A percentile compares a stretch with the other conserved stretches of the same genome.
These are phyloP conservation scores for Cucumis cinereus DNA, from an alignment of 306 rosid species.

Conservation along the genomic window DNA sequence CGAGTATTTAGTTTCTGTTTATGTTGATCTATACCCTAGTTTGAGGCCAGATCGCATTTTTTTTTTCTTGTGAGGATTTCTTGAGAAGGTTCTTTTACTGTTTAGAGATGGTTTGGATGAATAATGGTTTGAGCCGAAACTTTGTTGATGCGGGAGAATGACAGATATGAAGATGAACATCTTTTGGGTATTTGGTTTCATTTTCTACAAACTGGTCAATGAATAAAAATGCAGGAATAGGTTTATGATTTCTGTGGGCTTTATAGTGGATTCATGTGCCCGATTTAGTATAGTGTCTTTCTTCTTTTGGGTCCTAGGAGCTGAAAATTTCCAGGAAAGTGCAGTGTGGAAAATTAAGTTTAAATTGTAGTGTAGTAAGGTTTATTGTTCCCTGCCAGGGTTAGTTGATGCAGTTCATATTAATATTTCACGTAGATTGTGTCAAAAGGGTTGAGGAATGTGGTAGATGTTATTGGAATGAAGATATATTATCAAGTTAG, in stretches of 20 bases:
- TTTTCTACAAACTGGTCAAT: background rate
- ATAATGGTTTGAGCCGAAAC: background rate
- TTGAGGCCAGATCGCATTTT: background rate
- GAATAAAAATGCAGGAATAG: background rate
- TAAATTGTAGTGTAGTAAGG: background rate
- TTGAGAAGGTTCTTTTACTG: background rate
- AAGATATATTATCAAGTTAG: background rate
- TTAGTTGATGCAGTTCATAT: background rate
- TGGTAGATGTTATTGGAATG: background rate
- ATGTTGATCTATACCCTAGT: background rate
- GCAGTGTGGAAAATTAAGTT: background rate
- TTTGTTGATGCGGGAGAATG: background rate
- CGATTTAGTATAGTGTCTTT: background rate
- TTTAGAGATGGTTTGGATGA: background rate
- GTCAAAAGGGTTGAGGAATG: background rate
- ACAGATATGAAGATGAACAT: background rate
- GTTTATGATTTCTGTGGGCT: background rate
- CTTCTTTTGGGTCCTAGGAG: background rate
- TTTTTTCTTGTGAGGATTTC: background rate
- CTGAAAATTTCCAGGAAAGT: background rate
- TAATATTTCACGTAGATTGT: background rate
- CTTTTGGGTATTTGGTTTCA: background rate
- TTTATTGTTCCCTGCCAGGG: background rate
- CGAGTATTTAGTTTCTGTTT: background rate
- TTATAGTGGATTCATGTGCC: background rate